Evolutionary conservation across 2,329 filamentous ascomycete genomes (phyloP).

Genomic region (Myriosclerotinia scirpicola): DNA sequence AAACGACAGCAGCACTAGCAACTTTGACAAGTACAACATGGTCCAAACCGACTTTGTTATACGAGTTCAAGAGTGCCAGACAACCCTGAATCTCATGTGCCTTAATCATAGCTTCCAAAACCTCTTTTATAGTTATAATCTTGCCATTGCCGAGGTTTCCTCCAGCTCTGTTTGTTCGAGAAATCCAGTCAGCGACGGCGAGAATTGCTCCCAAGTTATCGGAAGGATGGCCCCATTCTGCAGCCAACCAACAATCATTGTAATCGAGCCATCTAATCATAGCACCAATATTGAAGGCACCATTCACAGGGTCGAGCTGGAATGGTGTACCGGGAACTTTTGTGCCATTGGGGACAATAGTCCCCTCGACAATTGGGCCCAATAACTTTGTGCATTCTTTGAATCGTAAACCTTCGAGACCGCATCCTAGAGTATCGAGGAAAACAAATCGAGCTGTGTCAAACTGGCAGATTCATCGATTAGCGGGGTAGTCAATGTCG

Average conservation of each 20-base stretch:
- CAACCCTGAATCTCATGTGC: slow-evolving; percentile 99
- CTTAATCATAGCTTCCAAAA: slow-evolving; percentile 98
- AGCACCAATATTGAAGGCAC: slow-evolving; percentile 97
- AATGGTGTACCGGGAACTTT: slow-evolving; percentile 90
- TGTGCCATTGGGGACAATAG: slow-evolving; percentile 86
- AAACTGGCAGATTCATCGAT: slow-evolving; percentile 54
- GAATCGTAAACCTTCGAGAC: slow-evolving; percentile 92
- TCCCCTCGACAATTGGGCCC: slow-evolving; percentile 87
- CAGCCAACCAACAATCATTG: slow-evolving; percentile 99
- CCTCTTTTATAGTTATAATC: slow-evolving; percentile 83
- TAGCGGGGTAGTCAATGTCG: slow-evolving; percentile 27
- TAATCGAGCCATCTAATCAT: slow-evolving; percentile 99
- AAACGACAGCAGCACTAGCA: slow-evolving; percentile 88
- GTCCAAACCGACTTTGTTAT: slow-evolving; percentile 97
- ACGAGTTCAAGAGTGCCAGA: slow-evolving; percentile 94
- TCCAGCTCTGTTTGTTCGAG: slow-evolving; percentile 76
- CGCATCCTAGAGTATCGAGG: slow-evolving; percentile 94
- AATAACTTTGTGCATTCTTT: slow-evolving; percentile 95
- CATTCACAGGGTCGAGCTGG: slow-evolving; percentile 92
- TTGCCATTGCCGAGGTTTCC: slow-evolving; percentile 84
- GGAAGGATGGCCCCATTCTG: slow-evolving; percentile 98
- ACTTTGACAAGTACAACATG: slow-evolving; percentile 99
- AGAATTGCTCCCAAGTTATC: slow-evolving; percentile 98
- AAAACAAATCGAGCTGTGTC: slow-evolving; percentile 97
- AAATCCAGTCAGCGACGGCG: slow-evolving; percentile 95